phyloP scores from a whole-genome alignment of 805 yeast species.

The Ogataea salicorniae region DNA sequence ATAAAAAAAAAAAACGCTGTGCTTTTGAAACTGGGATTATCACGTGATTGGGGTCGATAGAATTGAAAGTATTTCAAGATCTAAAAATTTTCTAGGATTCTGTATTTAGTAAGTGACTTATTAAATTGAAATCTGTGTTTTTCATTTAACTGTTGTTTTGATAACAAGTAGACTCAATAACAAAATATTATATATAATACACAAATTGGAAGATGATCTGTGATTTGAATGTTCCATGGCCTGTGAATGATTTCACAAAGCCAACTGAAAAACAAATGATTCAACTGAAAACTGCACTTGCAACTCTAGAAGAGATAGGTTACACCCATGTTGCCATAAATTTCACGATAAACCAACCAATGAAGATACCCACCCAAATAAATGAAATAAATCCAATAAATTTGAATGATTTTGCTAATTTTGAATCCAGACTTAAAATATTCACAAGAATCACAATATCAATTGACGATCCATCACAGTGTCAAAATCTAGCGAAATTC shows the following conservation, averaged over 20 bases:
- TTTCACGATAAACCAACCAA: conserved; percentile 40
- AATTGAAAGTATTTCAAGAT: too few relatives aligned
- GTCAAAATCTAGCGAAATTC: conserved; percentile 51
- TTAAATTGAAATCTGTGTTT: neutral
- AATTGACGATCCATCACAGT: conserved; percentile 72
- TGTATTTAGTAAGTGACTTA: neutral
- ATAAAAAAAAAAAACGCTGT: too few relatives aligned
- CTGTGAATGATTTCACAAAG: conserved; percentile 44
- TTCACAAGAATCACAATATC: conserved; percentile 72
- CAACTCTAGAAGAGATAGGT: conserved; percentile 55
- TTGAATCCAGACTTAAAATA: conserved; percentile 36
- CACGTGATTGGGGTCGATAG: too few relatives aligned
- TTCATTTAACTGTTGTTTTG: neutral
- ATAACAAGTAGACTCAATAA: neutral
- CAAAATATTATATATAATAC: neutral
- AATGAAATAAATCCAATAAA: conserved; percentile 40
- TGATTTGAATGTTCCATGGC: conserved; percentile 75
- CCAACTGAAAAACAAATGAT: conserved; percentile 39
- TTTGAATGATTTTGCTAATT: conserved; percentile 30
- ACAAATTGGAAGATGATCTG: conserved; percentile 36
- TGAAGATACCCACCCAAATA: conserved; percentile 46
- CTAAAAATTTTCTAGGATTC: neutral
- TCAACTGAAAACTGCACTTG: conserved; percentile 43
- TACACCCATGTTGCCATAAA: conserved; percentile 77
- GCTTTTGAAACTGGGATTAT: too few relatives aligned